These are phyloP conservation scores for Cryptosporidium ubiquitum DNA, from an alignment of 169 alveolate species.

Conservation along the genomic window DNA sequence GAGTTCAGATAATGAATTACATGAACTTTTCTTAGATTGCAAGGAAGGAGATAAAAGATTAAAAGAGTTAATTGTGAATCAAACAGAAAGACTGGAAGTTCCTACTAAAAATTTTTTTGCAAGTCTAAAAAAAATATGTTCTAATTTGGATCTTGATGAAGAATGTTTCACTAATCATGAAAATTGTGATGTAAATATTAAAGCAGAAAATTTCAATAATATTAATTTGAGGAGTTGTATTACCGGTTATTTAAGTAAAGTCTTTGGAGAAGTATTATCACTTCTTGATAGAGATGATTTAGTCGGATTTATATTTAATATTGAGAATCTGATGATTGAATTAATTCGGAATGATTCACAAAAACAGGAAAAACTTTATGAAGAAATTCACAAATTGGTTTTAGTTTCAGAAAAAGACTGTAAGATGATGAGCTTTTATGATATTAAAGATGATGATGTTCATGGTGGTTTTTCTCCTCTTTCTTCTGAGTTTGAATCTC, in stretches of 20 bases:
- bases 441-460: not conserved
- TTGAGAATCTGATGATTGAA: constrained; percentile 11
- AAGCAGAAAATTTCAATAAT: not conserved
- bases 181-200: not conserved
- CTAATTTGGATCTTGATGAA: not conserved
- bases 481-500: not conserved
- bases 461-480: not conserved
- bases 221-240: not conserved
- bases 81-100: not conserved
- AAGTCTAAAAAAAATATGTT: not conserved
- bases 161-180: not conserved
- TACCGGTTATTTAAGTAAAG: not conserved
- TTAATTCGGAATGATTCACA: not conserved
- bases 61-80: not conserved
- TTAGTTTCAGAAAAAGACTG: not conserved
- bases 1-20: not conserved
- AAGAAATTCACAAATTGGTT: not conserved
- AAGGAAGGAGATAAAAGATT: not conserved
- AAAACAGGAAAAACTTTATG: not conserved
- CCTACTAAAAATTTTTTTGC: not conserved
- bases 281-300: constrained; percentile 3
- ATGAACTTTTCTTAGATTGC: constrained; percentile 1
- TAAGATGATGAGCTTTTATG: not conserved
- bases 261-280: constrained; percentile 6
- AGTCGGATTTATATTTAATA: not conserved